Percentiles rank a stretch among this genome's conserved stretches.
Evolutionary conservation across 2,329 filamentous ascomycete genomes (phyloP).

Genomic region (Daldinia sp.): DNA sequence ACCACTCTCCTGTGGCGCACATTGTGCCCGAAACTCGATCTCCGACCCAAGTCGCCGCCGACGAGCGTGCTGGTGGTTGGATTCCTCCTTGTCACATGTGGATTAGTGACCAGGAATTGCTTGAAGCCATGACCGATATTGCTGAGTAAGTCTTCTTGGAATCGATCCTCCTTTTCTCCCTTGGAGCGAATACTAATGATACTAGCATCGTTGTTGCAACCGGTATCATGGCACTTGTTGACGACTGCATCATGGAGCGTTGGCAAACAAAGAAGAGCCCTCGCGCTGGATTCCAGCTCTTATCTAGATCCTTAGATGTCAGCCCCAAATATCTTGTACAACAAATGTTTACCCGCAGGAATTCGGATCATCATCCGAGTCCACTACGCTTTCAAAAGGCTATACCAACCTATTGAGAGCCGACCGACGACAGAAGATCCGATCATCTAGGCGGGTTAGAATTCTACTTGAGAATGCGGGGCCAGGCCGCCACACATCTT

Average conservation of each 20-base stretch:
- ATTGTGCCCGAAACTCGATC: constrained; percentile 83
- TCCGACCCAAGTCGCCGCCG: constrained; percentile 72
- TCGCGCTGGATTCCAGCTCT: constrained; percentile 50
- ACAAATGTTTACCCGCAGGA: constrained; percentile 53
- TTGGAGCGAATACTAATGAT: constrained; percentile 37
- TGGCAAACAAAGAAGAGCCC: constrained; percentile 66
- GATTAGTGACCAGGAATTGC: constrained; percentile 78
- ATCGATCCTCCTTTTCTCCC: constrained; percentile 8
- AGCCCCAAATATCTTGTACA: constrained; percentile 50
- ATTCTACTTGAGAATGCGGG: constrained; percentile 9
- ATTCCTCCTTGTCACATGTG: constrained; percentile 90
- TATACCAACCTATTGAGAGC: constrained; percentile 49
- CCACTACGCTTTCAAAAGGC: constrained; percentile 50
- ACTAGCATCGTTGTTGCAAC: constrained; percentile 84
- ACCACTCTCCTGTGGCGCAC: constrained; percentile 75
- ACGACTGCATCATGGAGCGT: constrained; percentile 86
- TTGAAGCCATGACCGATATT: constrained; percentile 77
- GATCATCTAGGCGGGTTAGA: not conserved
- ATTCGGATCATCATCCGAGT: constrained; percentile 50
- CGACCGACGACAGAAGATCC: constrained; percentile 24
- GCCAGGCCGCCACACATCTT: constrained; percentile 16
- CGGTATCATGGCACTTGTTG: constrained; percentile 86
- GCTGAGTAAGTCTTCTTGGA: constrained; percentile 74
- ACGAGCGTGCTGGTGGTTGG: constrained; percentile 85
- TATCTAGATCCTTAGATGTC: constrained; percentile 44